These are phyloP conservation scores for Cephalotrichum gorgonifer DNA, from an alignment of 2,329 filamentous ascomycete species.

Conservation along the genomic window DNA sequence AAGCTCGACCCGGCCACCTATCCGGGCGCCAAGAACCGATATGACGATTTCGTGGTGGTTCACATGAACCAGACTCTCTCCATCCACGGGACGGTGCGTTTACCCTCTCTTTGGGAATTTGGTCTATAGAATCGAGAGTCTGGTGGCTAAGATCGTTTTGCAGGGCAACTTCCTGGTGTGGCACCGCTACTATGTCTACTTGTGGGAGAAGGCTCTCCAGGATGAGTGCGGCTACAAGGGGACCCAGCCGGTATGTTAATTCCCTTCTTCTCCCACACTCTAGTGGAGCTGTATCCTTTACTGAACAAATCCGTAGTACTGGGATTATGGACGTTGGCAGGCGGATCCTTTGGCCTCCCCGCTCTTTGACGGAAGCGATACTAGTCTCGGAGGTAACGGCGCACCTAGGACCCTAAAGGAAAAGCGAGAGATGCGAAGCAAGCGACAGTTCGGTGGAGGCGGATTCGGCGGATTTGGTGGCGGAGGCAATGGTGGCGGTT, in stretches of 20 bases:
- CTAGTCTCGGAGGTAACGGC: slow-evolving; percentile 39
- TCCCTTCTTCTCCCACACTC: background rate
- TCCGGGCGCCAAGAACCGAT: slow-evolving; percentile 17
- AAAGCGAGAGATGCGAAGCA: background rate
- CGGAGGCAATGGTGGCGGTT: slow-evolving; percentile 46
- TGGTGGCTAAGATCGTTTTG: background rate
- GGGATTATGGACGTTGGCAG: slow-evolving; percentile 39
- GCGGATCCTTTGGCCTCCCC: slow-evolving; percentile 34
- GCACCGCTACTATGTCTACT: slow-evolving; percentile 29
- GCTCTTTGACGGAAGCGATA: slow-evolving; percentile 43
- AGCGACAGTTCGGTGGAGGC: slow-evolving; percentile 10
- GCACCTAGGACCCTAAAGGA: slow-evolving; percentile 3
- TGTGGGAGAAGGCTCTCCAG: slow-evolving; percentile 26
- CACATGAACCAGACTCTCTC: slow-evolving; percentile 17
- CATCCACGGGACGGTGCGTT: slow-evolving; percentile 15
- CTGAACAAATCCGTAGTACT: slow-evolving; percentile 24
- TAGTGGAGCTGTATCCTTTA: background rate
- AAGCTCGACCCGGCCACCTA: slow-evolving; percentile 11
- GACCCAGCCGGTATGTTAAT: slow-evolving; percentile 21
- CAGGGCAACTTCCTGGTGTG: slow-evolving; percentile 28
- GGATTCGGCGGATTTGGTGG: slow-evolving; percentile 11
- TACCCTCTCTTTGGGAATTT: background rate
- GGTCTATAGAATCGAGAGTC: too few species aligned
- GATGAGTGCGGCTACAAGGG: slow-evolving; percentile 30
- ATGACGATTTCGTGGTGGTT: slow-evolving; percentile 21